phyloP scores from a whole-genome alignment of 2,329 filamentous ascomycete species.

The Diaporthe helianthi region DNA sequence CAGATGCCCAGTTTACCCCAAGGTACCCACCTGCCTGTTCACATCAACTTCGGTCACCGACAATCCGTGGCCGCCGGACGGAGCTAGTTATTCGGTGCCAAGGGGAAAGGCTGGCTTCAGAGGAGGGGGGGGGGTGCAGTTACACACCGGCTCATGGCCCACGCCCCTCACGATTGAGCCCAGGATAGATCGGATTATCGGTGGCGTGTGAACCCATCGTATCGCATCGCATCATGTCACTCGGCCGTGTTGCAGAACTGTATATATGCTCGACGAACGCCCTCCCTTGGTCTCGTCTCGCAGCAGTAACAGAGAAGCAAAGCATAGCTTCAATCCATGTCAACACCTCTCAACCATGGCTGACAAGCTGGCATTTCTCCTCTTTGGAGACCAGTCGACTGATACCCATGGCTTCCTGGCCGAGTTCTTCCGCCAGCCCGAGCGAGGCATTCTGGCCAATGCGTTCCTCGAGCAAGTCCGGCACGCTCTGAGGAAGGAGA shows the following conservation, averaged over 20 bases:
- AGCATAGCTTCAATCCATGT: conserved; percentile 35
- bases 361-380: conserved; percentile 61
- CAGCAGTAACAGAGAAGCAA: conserved; percentile 27
- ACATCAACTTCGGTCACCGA: conserved; percentile 55
- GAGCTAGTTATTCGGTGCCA: conserved; percentile 38
- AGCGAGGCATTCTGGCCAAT: conserved; percentile 60
- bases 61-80: conserved; percentile 47
- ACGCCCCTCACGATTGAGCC: conserved; percentile 23
- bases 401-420: conserved; percentile 71
- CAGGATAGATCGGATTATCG: conserved; percentile 27
- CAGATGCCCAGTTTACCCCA: conserved; percentile 43
- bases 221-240: conserved; percentile 24
- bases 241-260: conserved; percentile 5
- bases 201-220: conserved; percentile 18
- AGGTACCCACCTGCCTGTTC: conserved; percentile 45
- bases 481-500: conserved; percentile 65
- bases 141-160: conserved; percentile 34
- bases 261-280: conserved; percentile 30
- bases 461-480: conserved; percentile 67
- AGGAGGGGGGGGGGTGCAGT: conserved; percentile 39
- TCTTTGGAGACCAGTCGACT: conserved; percentile 76
- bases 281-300: conserved; percentile 1
- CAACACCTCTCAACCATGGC: conserved; percentile 48
- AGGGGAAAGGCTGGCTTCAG: conserved; percentile 39
- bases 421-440: conserved; percentile 54